These are phyloP conservation scores for Hypsizygus marmoreus DNA, from an alignment of 768 basidiomycete species.

Conservation along the genomic window DNA sequence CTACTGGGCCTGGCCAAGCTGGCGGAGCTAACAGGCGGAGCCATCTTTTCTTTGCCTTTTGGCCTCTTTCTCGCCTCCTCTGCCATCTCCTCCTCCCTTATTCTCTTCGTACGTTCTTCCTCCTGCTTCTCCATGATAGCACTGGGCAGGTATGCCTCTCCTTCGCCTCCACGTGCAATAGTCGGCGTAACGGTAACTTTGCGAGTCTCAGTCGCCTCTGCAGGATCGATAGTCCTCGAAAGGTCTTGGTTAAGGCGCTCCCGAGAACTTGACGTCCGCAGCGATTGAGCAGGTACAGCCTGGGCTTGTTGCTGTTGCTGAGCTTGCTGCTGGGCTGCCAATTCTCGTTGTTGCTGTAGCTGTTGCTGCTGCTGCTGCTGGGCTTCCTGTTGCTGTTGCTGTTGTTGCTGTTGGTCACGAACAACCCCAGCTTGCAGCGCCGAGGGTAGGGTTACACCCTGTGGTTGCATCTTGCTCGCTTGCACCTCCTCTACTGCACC, in stretches of 20 bases:
- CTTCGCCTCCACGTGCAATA: constrained; percentile 61
- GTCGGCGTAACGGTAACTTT: constrained; percentile 79
- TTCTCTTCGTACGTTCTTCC: constrained; percentile 46
- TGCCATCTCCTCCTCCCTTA: constrained; percentile 44
- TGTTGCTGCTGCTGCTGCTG: constrained; percentile 36
- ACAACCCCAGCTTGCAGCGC: constrained; percentile 35
- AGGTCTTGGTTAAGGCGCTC: constrained; percentile 45
- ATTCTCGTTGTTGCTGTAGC: constrained; percentile 32
- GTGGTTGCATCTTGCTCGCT: constrained; percentile 26
- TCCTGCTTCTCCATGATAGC: constrained; percentile 27
- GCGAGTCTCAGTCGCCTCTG: constrained; percentile 70
- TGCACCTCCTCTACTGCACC: constrained; percentile 55
- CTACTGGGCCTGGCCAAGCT: constrained; percentile 29
- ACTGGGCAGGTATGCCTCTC: constrained; percentile 38
- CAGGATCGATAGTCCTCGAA: constrained; percentile 55
- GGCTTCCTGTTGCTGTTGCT: constrained; percentile 28
- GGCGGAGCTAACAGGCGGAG: constrained; percentile 45
- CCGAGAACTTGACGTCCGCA: constrained; percentile 48
- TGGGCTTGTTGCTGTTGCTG: constrained; percentile 27
- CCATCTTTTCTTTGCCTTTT: constrained; percentile 55
- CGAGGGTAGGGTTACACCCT: constrained; percentile 30
- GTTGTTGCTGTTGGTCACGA: constrained; percentile 31
- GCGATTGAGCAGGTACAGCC: constrained; percentile 22
- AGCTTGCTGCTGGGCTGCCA: constrained; percentile 31
- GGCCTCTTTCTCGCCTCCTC: constrained; percentile 46